Percentiles rank a stretch among this genome's conserved stretches.
Conservation (phyloP, 1,284 basidiomycete genomes). For the Xerocomus nothofagi region DNA sequence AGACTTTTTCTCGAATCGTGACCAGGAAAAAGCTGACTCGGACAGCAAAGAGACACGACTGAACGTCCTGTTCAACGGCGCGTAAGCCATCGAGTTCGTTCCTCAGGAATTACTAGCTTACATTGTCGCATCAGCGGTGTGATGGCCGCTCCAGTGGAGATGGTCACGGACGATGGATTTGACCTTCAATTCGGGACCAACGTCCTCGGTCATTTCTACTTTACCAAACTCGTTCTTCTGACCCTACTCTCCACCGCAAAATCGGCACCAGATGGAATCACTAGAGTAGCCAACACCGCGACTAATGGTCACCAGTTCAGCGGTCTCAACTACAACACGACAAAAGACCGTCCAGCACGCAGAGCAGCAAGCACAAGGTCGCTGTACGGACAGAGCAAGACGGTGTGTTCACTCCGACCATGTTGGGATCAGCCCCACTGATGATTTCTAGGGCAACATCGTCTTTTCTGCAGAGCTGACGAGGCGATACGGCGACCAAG, state of each 20-base stretch:
- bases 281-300: conserved; percentile 45
- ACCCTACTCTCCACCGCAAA: conserved; percentile 37
- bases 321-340: conserved; percentile 22
- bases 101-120: not conserved
- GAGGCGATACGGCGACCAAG: conserved; percentile 37
- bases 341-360: conserved; percentile 34
- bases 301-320: conserved; percentile 33
- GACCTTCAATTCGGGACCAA: conserved; percentile 58
- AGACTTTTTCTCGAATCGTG: not conserved
- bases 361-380: conserved; percentile 18
- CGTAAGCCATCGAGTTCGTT: conserved; percentile 39
- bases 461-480: conserved; percentile 37
- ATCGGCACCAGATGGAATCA: conserved; percentile 32
- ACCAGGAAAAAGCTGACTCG: not conserved
- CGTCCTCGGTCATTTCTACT: conserved; percentile 43
- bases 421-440: not conserved
- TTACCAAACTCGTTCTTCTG: conserved; percentile 47
- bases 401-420: conserved; percentile 20
- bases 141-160: conserved; percentile 44
- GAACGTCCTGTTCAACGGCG: conserved; percentile 56
- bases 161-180: conserved; percentile 53
- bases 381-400: conserved; percentile 47
- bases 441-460: conserved; percentile 30
- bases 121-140: conserved; percentile 41
- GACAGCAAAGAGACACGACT: conserved; percentile 47